These are phyloP conservation scores for Pelargonium citronellum DNA, from an alignment of 441 rosid species.

Conservation along the genomic window DNA sequence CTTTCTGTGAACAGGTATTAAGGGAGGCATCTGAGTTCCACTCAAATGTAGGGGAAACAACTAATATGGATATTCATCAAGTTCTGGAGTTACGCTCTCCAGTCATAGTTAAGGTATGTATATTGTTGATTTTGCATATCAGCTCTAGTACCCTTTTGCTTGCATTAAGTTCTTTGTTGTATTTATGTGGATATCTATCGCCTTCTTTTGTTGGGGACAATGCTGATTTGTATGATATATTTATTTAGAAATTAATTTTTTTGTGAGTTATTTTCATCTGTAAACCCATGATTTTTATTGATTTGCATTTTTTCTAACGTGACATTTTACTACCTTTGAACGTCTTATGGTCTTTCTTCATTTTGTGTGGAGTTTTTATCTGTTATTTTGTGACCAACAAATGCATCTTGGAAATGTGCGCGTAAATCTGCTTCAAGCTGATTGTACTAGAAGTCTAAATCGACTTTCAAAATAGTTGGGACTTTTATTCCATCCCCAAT, in stretches of 20 bases:
- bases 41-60: constrained; percentile 63
- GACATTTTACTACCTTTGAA: not conserved
- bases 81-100: constrained; percentile 94
- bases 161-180: not conserved
- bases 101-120: constrained; percentile 75
- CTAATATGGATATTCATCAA: constrained; percentile 83
- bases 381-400: not conserved
- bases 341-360: not conserved
- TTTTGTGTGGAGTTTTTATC: not conserved
- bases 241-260: constrained; percentile 1
- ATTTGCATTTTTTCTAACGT: not conserved
- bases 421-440: constrained; percentile 3
- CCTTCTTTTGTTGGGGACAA: not conserved
- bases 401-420: not conserved
- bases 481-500: not conserved
- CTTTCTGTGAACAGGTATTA: constrained; percentile 87
- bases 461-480: not conserved
- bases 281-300: not conserved
- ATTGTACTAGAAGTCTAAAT: constrained; percentile 2
- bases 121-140: not conserved
- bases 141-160: not conserved
- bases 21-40: constrained; percentile 85
- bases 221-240: not conserved
- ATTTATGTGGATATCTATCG: not conserved
- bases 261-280: constrained; percentile 2